These are phyloP conservation scores for Pleurotus pulmonarius DNA, from an alignment of 768 basidiomycete species.

Conservation along the genomic window DNA sequence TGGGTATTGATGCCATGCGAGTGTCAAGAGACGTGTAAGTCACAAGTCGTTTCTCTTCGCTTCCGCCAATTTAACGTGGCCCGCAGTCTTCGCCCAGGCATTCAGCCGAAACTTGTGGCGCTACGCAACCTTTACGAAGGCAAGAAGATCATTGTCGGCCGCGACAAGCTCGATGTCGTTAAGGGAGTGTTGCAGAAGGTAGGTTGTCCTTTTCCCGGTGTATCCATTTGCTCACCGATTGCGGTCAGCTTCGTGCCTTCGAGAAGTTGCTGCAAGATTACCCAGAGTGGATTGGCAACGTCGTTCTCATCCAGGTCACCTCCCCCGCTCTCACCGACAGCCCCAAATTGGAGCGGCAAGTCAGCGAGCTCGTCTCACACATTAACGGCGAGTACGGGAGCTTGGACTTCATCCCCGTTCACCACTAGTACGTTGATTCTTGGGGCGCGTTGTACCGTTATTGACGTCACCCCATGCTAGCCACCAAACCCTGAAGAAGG, in stretches of 20 bases:
- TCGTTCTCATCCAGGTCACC: constrained; percentile 88
- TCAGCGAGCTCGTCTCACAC: constrained; percentile 90
- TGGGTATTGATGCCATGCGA: constrained; percentile 91
- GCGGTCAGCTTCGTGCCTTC: constrained; percentile 81
- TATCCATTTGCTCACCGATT: neutral
- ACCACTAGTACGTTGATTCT: constrained; percentile 79
- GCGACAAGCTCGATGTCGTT: constrained; percentile 98
- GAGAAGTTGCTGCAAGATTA: constrained; percentile 91
- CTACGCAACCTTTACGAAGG: constrained; percentile 83
- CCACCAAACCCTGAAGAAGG: constrained; percentile 95
- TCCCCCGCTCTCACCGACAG: constrained; percentile 90
- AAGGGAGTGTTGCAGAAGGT: constrained; percentile 98
- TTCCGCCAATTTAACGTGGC: neutral
- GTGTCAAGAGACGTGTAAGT: constrained; percentile 78
- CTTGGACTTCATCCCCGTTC: constrained; percentile 93
- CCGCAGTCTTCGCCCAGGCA: constrained; percentile 65
- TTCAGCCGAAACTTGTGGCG: constrained; percentile 87
- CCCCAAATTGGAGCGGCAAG: constrained; percentile 88
- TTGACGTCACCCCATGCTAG: constrained; percentile 33
- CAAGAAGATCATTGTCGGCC: constrained; percentile 97
- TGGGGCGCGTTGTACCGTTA: neutral
- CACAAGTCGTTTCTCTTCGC: neutral
- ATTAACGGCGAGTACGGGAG: constrained; percentile 96
- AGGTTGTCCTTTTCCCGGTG: neutral
- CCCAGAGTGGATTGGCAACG: constrained; percentile 93